Percentiles rank a stretch among this genome's conserved stretches.
phyloP scores from a whole-genome alignment of 352 stramenopile genomes.

The Pythium sukuiense region DNA sequence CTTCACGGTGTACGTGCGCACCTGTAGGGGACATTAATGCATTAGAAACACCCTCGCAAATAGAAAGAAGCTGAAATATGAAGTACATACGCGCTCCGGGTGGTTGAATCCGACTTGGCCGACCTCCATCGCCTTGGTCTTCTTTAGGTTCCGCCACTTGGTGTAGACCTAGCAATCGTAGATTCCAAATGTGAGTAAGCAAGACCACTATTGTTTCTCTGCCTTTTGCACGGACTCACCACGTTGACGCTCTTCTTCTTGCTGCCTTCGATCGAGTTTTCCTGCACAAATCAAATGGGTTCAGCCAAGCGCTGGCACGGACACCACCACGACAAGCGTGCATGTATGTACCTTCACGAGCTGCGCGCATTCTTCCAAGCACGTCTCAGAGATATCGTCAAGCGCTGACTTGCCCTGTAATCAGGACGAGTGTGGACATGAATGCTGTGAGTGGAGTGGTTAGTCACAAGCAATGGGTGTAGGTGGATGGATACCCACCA shows the following conservation, averaged over 20 bases:
- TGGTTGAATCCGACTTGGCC: constrained; percentile 88
- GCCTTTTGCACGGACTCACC: too few species aligned
- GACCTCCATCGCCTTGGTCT: constrained; percentile 89
- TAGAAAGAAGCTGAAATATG: too few species aligned
- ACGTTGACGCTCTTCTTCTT: constrained; percentile 91
- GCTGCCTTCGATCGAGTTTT: constrained; percentile 94
- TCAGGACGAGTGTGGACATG: neutral
- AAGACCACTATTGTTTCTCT: too few species aligned
- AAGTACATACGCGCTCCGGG: constrained; percentile 50
- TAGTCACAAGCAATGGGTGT: too few species aligned
- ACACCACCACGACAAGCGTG: too few species aligned
- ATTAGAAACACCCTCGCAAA: neutral
- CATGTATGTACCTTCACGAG: constrained; percentile 91
- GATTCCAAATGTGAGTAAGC: too few species aligned
- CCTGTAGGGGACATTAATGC: constrained; percentile 30
- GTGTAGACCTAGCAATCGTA: constrained; percentile 87
- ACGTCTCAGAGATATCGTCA: constrained; percentile 76
- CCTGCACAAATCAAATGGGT: constrained; percentile 38
- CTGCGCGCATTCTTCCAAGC: constrained; percentile 89
- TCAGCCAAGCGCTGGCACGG: too few species aligned
- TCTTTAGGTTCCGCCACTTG: constrained; percentile 92
- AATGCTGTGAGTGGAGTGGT: too few species aligned
- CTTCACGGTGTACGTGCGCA: constrained; percentile 66
- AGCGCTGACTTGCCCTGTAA: constrained; percentile 66
- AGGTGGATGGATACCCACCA: constrained; percentile 43